Percentiles rank a stretch among this genome's conserved stretches.
Conservation (phyloP, 352 stramenopile genomes). For the Phytopythium helicoides region DNA sequence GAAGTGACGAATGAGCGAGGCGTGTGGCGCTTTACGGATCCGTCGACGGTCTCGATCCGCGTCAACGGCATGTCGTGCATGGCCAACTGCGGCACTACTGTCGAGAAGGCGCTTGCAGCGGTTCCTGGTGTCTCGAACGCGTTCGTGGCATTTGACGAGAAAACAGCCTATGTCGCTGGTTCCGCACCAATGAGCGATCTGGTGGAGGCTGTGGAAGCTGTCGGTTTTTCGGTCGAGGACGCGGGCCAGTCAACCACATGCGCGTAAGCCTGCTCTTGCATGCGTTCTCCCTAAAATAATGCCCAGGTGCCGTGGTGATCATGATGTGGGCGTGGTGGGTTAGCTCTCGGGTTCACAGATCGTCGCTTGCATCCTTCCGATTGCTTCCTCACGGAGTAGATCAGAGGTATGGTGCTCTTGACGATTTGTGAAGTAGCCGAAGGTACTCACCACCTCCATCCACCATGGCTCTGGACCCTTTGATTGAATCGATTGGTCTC, state of each 20-base stretch:
- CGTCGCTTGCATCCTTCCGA: no score
- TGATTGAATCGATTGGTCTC: no score
- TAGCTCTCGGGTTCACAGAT: no score
- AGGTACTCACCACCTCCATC: no score
- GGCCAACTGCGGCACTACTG: conserved; percentile 82
- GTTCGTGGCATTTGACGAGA: conserved; percentile 75
- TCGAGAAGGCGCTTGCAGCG: conserved; percentile 28
- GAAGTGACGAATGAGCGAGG: conserved; percentile 67
- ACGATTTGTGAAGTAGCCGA: no score
- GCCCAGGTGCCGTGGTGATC: background rate
- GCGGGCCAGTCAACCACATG: conserved; percentile 27
- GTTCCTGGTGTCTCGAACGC: conserved; percentile 65
- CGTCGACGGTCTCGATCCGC: conserved; percentile 64
- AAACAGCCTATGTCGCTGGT: conserved; percentile 70
- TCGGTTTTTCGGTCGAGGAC: conserved; percentile 58
- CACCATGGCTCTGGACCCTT: no score
- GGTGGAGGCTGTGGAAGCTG: conserved; percentile 56
- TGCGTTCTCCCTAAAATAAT: conserved; percentile 7
- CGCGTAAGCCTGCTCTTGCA: conserved; percentile 41
- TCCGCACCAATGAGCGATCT: conserved; percentile 48
- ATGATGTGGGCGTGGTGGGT: no score
- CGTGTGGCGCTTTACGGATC: conserved; percentile 64
- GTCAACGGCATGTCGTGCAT: conserved; percentile 90
- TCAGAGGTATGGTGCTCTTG: no score
- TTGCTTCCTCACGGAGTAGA: no score